phyloP scores from a whole-genome alignment of 208 protist species.

The Acanthamoeba royreba region DNA sequence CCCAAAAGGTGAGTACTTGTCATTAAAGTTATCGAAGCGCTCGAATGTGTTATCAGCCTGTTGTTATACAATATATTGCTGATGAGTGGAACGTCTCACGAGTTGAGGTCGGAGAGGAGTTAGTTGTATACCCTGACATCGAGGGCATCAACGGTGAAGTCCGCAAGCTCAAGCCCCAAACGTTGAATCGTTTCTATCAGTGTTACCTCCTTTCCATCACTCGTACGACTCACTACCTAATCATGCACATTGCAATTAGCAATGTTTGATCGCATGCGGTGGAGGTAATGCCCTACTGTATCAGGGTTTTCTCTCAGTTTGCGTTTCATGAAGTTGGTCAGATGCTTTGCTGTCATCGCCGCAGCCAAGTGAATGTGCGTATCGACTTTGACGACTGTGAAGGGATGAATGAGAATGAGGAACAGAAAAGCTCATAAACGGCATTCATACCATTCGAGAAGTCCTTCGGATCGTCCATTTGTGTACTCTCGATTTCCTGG shows the following conservation, averaged over 20 bases:
- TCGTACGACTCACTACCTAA: conserved; percentile 87
- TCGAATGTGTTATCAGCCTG: conserved; percentile 93
- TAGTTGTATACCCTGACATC: conserved; percentile 76
- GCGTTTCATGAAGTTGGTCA: conserved; percentile 92
- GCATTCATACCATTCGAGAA: conserved; percentile 57
- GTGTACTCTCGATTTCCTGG: conserved; percentile 84
- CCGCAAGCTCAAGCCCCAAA: conserved; percentile 72
- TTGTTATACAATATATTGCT: too few species aligned
- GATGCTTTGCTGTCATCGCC: conserved; percentile 91
- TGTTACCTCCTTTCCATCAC: conserved; percentile 77
- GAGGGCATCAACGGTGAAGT: conserved; percentile 94
- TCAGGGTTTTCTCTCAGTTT: conserved; percentile 89
- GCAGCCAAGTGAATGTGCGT: conserved; percentile 95
- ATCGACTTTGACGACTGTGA: conserved; percentile 95
- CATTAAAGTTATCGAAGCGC: conserved; percentile 99
- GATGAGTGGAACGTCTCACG: not conserved
- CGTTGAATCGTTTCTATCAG: conserved; percentile 73
- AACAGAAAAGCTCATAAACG: too few species aligned
- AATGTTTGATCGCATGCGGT: too few species aligned
- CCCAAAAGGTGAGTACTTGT: conserved; percentile 92
- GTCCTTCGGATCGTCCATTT: conserved; percentile 83
- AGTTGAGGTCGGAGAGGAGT: too few species aligned
- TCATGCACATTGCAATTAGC: too few species aligned
- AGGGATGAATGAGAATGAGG: conserved; percentile 95
- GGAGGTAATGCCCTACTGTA: too few species aligned